Base-by-base conservation (phyloP, 805 yeast genomes). In the Candida krabiensis region DNA sequence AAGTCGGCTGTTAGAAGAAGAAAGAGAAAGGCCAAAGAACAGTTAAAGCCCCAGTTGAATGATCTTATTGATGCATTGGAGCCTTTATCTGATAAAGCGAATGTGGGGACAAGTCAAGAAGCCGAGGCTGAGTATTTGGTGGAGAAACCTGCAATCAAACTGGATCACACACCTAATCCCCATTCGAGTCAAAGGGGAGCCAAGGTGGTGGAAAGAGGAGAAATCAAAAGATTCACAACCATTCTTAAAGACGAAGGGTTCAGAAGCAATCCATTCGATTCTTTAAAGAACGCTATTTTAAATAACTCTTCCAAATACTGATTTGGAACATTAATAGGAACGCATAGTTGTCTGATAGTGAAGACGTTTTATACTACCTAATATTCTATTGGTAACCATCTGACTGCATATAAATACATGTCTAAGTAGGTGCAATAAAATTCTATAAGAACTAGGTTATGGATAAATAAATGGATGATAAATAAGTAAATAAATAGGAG, bases 1-100 rank as follows among this genome's bases (percentile, higher is more conserved):
- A 85, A 84, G 55, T 79, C 87, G 5, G 67, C 88, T 0, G 44
- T 73, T 3, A 71, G 87, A 54, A 71, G 82, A 58, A 71, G 87
- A 47, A 80, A 81, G 50, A 77, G 86, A 47, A 68, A 75, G 47
- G 67, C 70, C 33, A 75, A 73, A 50, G 84, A 83, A 40, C 77
- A 80, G 47, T 64, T 86, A 43, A 76, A 75, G 50, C 87, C 90
- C 4, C 73, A 79, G 51, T 71, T 85, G 76, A 68, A 71, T 37
- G 93, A 85, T 47, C 60, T 85, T 30, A 63, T 80, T 38, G 66
- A 66, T 19, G 77, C 75, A 13, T 64, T 85, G 35, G 44, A 40
- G 14, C 19, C 38, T 5, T 43, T 33, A 14, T 51, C 45, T 3
- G 48, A 45, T 9, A 35, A 21, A 25, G 49, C 30, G 21, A 32